Evolutionary conservation across 305 asterid genomes (phyloP).

Genomic region (Fraxinus greggii): DNA sequence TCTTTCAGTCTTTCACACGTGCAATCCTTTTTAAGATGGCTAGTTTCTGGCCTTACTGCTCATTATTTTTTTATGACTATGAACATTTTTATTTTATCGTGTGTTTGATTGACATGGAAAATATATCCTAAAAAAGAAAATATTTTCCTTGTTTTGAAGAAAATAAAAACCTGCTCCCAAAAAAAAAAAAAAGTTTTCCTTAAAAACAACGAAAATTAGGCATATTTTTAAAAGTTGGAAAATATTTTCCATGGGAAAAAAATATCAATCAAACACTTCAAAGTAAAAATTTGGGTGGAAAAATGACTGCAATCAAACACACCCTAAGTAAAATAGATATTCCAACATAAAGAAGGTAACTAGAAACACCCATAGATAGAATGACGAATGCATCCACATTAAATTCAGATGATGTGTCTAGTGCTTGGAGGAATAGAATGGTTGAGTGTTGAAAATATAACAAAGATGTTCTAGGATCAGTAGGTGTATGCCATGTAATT

Average conservation of each 20-base stretch:
- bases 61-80: not conserved
- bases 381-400: constrained; percentile 1
- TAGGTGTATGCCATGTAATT: not conserved
- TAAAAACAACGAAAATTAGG: too few species aligned
- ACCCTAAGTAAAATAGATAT: not conserved
- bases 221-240: too few species aligned
- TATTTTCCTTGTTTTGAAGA: too few species aligned
- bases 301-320: too few species aligned
- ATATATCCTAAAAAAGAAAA: too few species aligned
- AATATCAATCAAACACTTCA: too few species aligned
- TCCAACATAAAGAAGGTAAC: not conserved
- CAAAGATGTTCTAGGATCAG: not conserved
- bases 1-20: constrained; percentile 6
- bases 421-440: not conserved
- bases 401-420: not conserved
- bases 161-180: too few species aligned
- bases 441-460: not conserved
- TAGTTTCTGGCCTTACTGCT: not conserved
- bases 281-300: too few species aligned
- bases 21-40: not conserved
- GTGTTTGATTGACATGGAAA: too few species aligned
- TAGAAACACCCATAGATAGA: not conserved
- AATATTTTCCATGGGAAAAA: too few species aligned
- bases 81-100: not conserved
- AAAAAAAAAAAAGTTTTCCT: too few species aligned